Evolutionary conservation across 1,284 basidiomycete species (phyloP).

Genomic region (Mycena sp.): DNA sequence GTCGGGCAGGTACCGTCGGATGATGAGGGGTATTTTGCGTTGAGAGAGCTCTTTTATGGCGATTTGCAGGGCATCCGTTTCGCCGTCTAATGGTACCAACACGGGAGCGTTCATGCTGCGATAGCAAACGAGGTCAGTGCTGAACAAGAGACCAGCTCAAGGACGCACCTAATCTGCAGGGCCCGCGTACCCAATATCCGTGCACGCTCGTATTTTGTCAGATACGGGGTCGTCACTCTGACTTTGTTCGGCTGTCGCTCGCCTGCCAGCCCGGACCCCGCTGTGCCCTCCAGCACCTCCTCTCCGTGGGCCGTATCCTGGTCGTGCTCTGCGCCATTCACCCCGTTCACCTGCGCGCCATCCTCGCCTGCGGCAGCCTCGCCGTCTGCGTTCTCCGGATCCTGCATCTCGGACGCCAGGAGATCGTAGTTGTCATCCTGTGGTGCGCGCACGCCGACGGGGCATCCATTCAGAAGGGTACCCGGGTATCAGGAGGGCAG

Average conservation of each 20-base stretch:
- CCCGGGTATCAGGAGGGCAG: constrained; percentile 21
- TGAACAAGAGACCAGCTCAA: constrained; percentile 1
- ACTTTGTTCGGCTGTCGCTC: constrained; percentile 92
- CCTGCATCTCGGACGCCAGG: constrained; percentile 60
- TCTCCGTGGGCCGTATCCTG: constrained; percentile 69
- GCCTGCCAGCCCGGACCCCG: constrained; percentile 61
- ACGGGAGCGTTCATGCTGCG: constrained; percentile 97
- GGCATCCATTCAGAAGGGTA: constrained; percentile 23
- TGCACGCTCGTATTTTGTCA: constrained; percentile 99
- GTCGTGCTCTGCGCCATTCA: constrained; percentile 66
- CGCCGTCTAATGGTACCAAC: constrained; percentile 92
- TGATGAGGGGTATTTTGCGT: constrained; percentile 95
- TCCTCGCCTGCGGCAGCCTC: constrained; percentile 56
- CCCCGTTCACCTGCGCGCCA: constrained; percentile 59
- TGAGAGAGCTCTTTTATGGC: constrained; percentile 97
- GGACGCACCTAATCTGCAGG: constrained; percentile 92
- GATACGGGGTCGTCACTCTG: constrained; percentile 95
- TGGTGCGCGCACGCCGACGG: constrained; percentile 5
- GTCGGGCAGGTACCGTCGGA: constrained; percentile 94
- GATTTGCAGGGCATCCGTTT: constrained; percentile 95
- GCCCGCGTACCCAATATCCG: constrained; percentile 98
- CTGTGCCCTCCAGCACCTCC: constrained; percentile 47
- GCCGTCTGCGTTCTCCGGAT: constrained; percentile 55
- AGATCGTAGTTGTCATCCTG: constrained; percentile 80
- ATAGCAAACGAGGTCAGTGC: constrained; percentile 5